Base-by-base conservation (phyloP, 768 basidiomycete genomes). In the Boletellus ananas region DNA sequence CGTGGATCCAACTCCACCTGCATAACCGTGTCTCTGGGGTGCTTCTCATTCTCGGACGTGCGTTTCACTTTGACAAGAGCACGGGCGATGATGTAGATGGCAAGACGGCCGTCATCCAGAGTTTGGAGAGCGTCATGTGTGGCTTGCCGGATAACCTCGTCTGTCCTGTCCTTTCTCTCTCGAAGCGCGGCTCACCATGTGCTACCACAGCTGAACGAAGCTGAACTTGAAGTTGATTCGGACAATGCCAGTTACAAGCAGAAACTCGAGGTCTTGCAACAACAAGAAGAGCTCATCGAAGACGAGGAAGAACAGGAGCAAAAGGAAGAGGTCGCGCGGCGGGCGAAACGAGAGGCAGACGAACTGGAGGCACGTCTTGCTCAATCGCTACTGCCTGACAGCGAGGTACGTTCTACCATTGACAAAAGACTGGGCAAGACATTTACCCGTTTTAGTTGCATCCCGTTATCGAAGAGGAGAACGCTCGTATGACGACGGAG, bases 231-330 rank as follows among this genome's bases (percentile, higher is more conserved):
- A 69, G 95, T 98, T 20, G 90, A 94, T 58, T 90, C 87, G 20
- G 94, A 95, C 35, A 86, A 86, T 44, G 92, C 93, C 18, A 91
- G 85, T 61, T 97, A 96, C 79, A 95, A 96, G 75, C 91, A 98
- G 76, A 96, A 95, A 71, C 80, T 99, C 48, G 96, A 98, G 55
- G 95, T 99, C 21, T 73, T 99, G 65, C 92, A 96, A 60, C 91
- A 99, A 61, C 96, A 99, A 69, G 91, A 99, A 66, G 96, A 99
- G 68, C 90, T 99, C 54, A 99, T 99, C 65, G 94, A 99, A 65
- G 96, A 99, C 67, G 96, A 99, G 71, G 84, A 94, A 56, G 96
- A 97, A 66, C 96, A 99, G 69, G 96, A 99, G 55, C 86, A 94
- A 70, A 88, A 94, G 72, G 91, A 92, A 66, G 89, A 93, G 66